These are phyloP conservation scores for Coleophoma cylindrospora DNA, from an alignment of 2,329 filamentous ascomycete genomes.

Conservation along the genomic window DNA sequence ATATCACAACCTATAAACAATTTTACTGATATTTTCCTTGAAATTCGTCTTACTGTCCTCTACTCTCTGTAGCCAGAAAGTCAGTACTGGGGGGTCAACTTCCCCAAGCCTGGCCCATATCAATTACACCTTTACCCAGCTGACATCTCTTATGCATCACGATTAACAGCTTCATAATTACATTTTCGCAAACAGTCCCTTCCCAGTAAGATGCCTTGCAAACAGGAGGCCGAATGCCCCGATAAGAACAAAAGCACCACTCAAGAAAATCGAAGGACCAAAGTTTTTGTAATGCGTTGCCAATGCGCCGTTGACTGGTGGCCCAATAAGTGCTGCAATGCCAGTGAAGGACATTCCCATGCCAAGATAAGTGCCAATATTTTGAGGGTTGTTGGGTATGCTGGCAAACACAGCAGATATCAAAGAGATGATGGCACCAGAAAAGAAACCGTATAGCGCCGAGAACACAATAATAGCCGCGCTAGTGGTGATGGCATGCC, in stretches of 20 bases:
- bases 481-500: slow-evolving; percentile 18
- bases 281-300: slow-evolving; percentile 43
- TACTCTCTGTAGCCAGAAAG: no score
- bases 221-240: slow-evolving; percentile 8
- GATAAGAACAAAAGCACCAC: slow-evolving; percentile 16
- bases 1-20: no score
- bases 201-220: neutral
- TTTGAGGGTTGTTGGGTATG: slow-evolving; percentile 53
- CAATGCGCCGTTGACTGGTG: slow-evolving; percentile 62
- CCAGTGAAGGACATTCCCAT: slow-evolving; percentile 56
- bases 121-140: no score
- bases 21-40: no score
- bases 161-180: no score
- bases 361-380: slow-evolving; percentile 68
- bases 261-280: slow-evolving; percentile 16
- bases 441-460: slow-evolving; percentile 27
- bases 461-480: slow-evolving; percentile 26
- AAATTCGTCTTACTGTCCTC: no score
- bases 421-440: slow-evolving; percentile 27
- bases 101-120: no score
- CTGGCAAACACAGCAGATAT: slow-evolving; percentile 11
- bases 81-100: no score
- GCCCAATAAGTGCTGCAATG: slow-evolving; percentile 60
- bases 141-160: no score
- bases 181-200: neutral